Conservation (phyloP, 331 rosid genomes). For the Pyrus hybrid region DNA sequence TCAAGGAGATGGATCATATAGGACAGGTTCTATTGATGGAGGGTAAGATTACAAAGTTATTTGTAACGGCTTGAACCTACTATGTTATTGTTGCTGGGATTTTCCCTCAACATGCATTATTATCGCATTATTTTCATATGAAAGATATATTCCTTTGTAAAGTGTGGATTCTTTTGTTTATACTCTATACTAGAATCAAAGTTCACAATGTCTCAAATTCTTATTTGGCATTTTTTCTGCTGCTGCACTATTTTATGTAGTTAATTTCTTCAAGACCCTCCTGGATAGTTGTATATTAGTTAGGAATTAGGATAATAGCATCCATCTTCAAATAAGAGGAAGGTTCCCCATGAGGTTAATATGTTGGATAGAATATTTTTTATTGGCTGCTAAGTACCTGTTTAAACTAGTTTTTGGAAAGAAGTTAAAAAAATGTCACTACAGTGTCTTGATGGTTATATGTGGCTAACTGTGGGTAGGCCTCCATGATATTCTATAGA, state of each 20-base stretch:
- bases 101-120: not conserved
- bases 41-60: conserved; percentile 52
- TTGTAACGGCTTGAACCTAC: not conserved
- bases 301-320: not conserved
- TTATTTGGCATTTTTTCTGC: not conserved
- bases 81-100: not conserved
- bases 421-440: not conserved
- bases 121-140: not conserved
- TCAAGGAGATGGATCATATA: conserved; percentile 67
- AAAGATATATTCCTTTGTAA: not conserved
- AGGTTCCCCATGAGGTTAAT: not conserved
- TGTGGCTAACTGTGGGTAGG: not conserved
- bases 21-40: conserved; percentile 66
- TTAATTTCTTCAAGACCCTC: not conserved
- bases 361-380: not conserved
- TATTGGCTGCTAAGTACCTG: not conserved
- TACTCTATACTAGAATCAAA: not conserved
- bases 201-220: not conserved
- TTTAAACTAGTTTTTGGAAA: not conserved
- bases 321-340: not conserved
- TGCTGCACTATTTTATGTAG: not conserved
- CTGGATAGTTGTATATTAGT: not conserved
- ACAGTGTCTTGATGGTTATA: not conserved
- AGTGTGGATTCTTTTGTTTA: not conserved
- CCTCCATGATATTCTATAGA: not conserved